Conservation (phyloP, 108 stramenopile genomes). For the Skeletonema grethae region DNA sequence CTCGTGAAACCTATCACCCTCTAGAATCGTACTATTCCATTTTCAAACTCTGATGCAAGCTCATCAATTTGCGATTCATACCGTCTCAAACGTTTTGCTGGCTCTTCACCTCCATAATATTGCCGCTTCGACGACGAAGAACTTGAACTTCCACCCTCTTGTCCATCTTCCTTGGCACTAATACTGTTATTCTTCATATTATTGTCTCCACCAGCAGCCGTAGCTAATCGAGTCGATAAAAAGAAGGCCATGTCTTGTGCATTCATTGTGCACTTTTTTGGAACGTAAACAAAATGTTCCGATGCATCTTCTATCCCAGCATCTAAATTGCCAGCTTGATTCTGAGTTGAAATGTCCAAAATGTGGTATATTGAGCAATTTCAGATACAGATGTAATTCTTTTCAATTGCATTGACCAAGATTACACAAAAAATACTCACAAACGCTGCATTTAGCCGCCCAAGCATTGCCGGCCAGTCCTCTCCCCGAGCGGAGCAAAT, state of each 20-base stretch:
- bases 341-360: conserved; percentile 20
- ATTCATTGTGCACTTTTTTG: conserved; percentile 73
- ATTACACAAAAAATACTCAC: conserved; percentile 23
- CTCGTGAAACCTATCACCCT: background rate
- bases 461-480: conserved; percentile 86
- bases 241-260: conserved; percentile 89
- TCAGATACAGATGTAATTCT: too few relatives aligned
- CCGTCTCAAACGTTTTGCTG: conserved; percentile 53
- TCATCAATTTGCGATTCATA: conserved; percentile 72
- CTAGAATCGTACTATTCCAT: conserved; percentile 82
- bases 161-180: conserved; percentile 1
- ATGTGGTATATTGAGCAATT: background rate
- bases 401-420: too few relatives aligned
- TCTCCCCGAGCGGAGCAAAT: conserved; percentile 70
- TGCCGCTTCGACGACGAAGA: conserved; percentile 1
- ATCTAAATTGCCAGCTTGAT: conserved; percentile 78
- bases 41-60: conserved; percentile 76
- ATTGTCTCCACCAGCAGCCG: conserved; percentile 44
- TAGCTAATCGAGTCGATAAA: conserved; percentile 71
- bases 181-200: conserved; percentile 14
- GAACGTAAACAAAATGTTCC: conserved; percentile 87
- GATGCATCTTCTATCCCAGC: conserved; percentile 74
- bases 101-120: conserved; percentile 45
- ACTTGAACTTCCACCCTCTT: background rate
- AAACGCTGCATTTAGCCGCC: conserved; percentile 82